Evolutionary conservation across 371 early-diverging fungal species (phyloP), one percentile per base, ranked within the genome.

Genomic region (Mortierella sp.): DNA sequence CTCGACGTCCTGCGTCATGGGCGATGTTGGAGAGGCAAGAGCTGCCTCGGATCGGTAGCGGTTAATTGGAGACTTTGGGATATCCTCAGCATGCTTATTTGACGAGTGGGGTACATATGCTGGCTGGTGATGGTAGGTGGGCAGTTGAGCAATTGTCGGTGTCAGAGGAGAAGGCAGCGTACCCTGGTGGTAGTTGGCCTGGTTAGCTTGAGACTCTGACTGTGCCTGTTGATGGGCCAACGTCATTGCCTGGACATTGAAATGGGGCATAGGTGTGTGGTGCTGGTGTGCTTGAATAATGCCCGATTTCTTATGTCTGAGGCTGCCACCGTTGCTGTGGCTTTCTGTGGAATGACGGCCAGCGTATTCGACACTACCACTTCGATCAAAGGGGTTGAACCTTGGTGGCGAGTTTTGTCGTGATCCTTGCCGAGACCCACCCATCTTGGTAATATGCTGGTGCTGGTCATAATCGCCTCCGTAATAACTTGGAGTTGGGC

Each of bases 1-100:
- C 73, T 81, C 72, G 47, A 72, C 76, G 76, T 75, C 81, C 76
- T 69, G 75, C 70, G 76, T 75, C 65, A 65, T 45, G 28, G 81
- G 81, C 49, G 81, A 81, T 12, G 70, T 81, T 22, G 81, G 81
- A 14, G 81, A 75, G 37, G 71, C 73, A 16, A 81, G 73, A 24
- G 35, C 57, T 20, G 67, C 54, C 26, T 67, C 65, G 16, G 64
- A 49, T 14, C 65, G 72, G 68, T 59, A 68, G 4, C 63, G 43
- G 28, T 22, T 43, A 40, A 51, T 65, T 24, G 78, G 55, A 22
- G 60, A 45, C 45, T 64, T 49, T 54, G 61, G 58, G 54, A 43
- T 61, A 63, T 60, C 72, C 12, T 35, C 52, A 30, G 39, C 66
- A 28, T 72, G 49, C 14, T 67, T 60, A 24, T 69, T 62, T 18